Evolutionary conservation across 768 basidiomycete species (phyloP).

Genomic region (Dentipellis fragilis): DNA sequence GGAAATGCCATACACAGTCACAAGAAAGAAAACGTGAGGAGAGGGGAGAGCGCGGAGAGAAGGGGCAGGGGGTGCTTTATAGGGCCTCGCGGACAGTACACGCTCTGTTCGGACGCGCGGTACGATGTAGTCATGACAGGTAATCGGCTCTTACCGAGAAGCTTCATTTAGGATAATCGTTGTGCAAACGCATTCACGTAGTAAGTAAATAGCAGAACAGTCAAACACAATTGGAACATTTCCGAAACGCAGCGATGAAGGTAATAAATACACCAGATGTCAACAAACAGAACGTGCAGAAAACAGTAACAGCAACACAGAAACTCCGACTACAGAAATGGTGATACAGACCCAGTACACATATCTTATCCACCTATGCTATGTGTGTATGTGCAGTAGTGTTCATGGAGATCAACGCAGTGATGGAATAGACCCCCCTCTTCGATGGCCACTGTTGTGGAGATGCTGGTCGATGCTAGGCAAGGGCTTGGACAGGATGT

Average conservation of each 20-base stretch:
- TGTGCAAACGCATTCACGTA: too few relatives aligned
- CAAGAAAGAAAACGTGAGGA: not conserved
- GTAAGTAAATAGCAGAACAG: not conserved
- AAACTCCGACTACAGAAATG: not conserved
- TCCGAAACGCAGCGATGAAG: not conserved
- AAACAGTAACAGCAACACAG: not conserved
- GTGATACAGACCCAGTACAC: slow-evolving; percentile 3
- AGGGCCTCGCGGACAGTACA: not conserved
- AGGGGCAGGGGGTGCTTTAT: not conserved
- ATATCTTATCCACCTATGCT: not conserved
- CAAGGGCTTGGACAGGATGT: slow-evolving; percentile 49
- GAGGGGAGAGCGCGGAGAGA: not conserved
- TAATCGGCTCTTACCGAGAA: not conserved
- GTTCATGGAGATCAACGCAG: slow-evolving; percentile 13
- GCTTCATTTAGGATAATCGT: too few relatives aligned
- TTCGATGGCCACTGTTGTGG: slow-evolving; percentile 25
- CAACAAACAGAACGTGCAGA: not conserved
- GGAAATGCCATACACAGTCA: slow-evolving; percentile 46
- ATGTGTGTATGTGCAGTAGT: not conserved
- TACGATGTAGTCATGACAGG: not conserved
- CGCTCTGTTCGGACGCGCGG: not conserved
- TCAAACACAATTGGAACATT: not conserved
- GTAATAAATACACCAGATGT: not conserved
- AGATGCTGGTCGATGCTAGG: slow-evolving; percentile 23
- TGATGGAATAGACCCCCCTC: slow-evolving; percentile 31